These are phyloP conservation scores for Wickerhamomyces xylosicus DNA, from an alignment of 805 yeast species.

Conservation along the genomic window DNA sequence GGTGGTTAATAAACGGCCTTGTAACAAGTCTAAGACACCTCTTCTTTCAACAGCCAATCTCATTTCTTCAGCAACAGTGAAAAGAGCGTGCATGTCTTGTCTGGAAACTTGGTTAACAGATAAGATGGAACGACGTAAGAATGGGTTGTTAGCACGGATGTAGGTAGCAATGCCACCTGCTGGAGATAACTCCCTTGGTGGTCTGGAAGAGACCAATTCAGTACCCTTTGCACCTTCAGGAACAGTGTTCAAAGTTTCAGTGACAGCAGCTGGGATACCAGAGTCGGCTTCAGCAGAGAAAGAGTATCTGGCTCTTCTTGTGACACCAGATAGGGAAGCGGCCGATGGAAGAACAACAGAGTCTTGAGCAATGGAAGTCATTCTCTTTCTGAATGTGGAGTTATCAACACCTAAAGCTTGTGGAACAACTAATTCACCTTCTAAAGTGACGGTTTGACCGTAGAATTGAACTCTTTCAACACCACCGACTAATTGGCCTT, in stretches of 20 bases:
- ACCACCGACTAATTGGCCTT: constrained; percentile 58
- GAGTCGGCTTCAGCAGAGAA: constrained; percentile 34
- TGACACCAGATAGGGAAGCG: constrained; percentile 27
- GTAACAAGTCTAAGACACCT: constrained; percentile 84
- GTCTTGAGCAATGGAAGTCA: constrained; percentile 14
- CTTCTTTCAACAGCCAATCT: constrained; percentile 93
- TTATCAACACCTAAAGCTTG: constrained; percentile 47
- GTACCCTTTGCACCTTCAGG: constrained; percentile 40
- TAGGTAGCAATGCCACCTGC: constrained; percentile 71
- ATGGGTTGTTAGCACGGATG: constrained; percentile 79
- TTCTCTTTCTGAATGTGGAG: constrained; percentile 20
- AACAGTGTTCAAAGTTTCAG: constrained; percentile 15
- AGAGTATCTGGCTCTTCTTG: constrained; percentile 38
- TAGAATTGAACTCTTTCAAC: constrained; percentile 81
- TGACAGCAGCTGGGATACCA: constrained; percentile 20
- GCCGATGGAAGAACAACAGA: constrained; percentile 12
- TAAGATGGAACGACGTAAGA: constrained; percentile 77
- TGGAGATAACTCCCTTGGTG: constrained; percentile 62
- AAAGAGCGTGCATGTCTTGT: constrained; percentile 82
- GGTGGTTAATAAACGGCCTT: constrained; percentile 86
- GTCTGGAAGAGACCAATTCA: constrained; percentile 62
- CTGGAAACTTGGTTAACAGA: constrained; percentile 85
- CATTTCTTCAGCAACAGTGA: constrained; percentile 97
- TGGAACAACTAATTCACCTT: constrained; percentile 58
- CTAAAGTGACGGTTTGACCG: constrained; percentile 73